phyloP scores from a whole-genome alignment of 2,329 filamentous ascomycete species.

The Cyphellophora europaea region DNA sequence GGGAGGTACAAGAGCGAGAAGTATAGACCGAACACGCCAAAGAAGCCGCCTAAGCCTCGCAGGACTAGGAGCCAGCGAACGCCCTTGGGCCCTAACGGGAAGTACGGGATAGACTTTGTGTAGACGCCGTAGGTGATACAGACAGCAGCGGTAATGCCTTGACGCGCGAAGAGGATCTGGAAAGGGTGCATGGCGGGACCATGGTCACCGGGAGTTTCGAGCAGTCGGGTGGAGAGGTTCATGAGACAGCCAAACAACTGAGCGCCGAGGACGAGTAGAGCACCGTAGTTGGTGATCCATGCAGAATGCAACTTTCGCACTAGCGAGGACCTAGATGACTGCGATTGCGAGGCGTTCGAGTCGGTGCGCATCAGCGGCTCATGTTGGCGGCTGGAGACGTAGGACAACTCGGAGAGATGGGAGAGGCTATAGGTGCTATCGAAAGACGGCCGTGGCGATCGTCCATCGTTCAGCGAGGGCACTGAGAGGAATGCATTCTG shows the following conservation, averaged over 20 bases:
- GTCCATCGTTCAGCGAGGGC: too few relatives aligned
- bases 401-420: slow-evolving; percentile 19
- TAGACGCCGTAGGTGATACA: slow-evolving; percentile 67
- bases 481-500: too few relatives aligned
- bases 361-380: slow-evolving; percentile 11
- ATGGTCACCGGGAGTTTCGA: slow-evolving; percentile 59
- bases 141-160: slow-evolving; percentile 61
- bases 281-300: slow-evolving; percentile 61
- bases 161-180: slow-evolving; percentile 72
- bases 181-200: slow-evolving; percentile 69
- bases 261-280: slow-evolving; percentile 61
- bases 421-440: slow-evolving; percentile 16
- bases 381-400: slow-evolving; percentile 12
- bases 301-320: slow-evolving; percentile 27
- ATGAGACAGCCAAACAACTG: slow-evolving; percentile 78
- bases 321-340: slow-evolving; percentile 16
- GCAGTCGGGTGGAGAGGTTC: slow-evolving; percentile 69
- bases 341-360: slow-evolving; percentile 5
- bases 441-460: slow-evolving; percentile 11
- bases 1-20: slow-evolving; percentile 69
- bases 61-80: slow-evolving; percentile 59
- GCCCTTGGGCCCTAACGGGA: slow-evolving; percentile 58
- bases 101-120: slow-evolving; percentile 51
- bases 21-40: slow-evolving; percentile 73
- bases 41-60: slow-evolving; percentile 62